These are phyloP conservation scores for Lentinus tigrinus DNA, from an alignment of 768 basidiomycete species.

Conservation along the genomic window DNA sequence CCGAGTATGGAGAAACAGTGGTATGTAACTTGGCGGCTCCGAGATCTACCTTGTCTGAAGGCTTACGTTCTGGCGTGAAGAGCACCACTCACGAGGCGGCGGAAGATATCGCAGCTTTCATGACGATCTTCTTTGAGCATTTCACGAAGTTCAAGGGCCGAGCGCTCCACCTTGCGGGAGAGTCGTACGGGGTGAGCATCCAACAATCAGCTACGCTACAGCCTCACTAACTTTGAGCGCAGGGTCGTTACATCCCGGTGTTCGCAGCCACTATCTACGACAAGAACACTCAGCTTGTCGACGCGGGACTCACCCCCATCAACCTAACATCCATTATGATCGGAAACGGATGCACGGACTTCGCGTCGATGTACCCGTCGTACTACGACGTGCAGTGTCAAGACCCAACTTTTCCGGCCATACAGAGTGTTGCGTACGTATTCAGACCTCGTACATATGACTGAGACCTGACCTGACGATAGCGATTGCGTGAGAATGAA, in stretches of 20 bases:
- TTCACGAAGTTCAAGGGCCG: slow-evolving; percentile 71
- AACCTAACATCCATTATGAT: slow-evolving; percentile 52
- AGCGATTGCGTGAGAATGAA: slow-evolving; percentile 42
- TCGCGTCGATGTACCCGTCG: slow-evolving; percentile 35
- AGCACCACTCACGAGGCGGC: slow-evolving; percentile 67
- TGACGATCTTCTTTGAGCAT: slow-evolving; percentile 72
- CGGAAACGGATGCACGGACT: slow-evolving; percentile 48
- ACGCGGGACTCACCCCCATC: slow-evolving; percentile 47
- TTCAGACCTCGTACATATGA: neutral
- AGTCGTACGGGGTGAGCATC: slow-evolving; percentile 50
- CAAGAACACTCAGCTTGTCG: slow-evolving; percentile 40
- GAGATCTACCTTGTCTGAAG: neutral
- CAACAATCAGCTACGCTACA: neutral
- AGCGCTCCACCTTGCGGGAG: slow-evolving; percentile 39
- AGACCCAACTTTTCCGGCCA: slow-evolving; percentile 44
- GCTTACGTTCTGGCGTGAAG: slow-evolving; percentile 28
- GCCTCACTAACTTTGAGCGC: too few relatives aligned
- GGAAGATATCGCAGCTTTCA: slow-evolving; percentile 67
- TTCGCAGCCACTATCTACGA: slow-evolving; percentile 50
- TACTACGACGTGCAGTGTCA: slow-evolving; percentile 55
- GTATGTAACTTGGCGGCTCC: slow-evolving; percentile 29
- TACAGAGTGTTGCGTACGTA: slow-evolving; percentile 45
- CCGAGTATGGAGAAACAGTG: slow-evolving; percentile 60
- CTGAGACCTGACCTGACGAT: slow-evolving; percentile 20
- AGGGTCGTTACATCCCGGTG: slow-evolving; percentile 54